Evolutionary conservation across 371 early-diverging fungal genomes (phyloP).

Genomic region (Lichtheimia ornata): DNA sequence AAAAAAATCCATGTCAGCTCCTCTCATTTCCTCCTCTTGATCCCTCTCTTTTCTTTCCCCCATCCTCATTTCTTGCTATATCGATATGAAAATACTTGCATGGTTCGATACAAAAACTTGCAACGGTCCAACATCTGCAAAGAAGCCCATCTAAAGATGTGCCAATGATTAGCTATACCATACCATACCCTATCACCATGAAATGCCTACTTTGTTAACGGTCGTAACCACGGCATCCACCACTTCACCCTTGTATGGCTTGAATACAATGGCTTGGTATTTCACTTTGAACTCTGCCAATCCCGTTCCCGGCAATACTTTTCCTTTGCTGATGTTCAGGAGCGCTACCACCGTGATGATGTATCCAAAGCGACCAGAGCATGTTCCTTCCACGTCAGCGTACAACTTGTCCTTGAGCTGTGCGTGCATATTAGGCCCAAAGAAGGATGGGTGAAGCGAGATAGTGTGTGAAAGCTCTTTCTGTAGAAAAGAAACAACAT

Average conservation of each 20-base stretch:
- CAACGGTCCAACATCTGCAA: constrained; percentile 96
- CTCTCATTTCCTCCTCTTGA: neutral
- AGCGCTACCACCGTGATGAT: constrained; percentile 90
- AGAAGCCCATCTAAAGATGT: constrained; percentile 88
- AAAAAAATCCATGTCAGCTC: neutral
- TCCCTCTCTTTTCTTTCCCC: neutral
- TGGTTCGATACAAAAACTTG: constrained; percentile 94
- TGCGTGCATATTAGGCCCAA: constrained; percentile 84
- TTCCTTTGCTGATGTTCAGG: constrained; percentile 77
- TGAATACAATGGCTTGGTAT: constrained; percentile 97
- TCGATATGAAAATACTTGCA: constrained; percentile 51
- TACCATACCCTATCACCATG: too few species aligned
- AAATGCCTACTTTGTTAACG: constrained; percentile 81
- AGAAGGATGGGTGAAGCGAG: constrained; percentile 88
- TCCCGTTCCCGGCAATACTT: constrained; percentile 86
- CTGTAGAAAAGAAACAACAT: constrained; percentile 26
- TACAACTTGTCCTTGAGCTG: constrained; percentile 80
- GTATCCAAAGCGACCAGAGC: constrained; percentile 92
- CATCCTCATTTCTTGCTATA: neutral
- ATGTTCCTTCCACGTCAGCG: constrained; percentile 95
- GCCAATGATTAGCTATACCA: neutral
- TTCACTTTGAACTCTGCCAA: constrained; percentile 91
- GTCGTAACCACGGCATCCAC: constrained; percentile 94
- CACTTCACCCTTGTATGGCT: constrained; percentile 97
- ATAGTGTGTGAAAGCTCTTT: constrained; percentile 90